phyloP scores from a whole-genome alignment of 1,284 basidiomycete species.

The Phylloporus sp. region DNA sequence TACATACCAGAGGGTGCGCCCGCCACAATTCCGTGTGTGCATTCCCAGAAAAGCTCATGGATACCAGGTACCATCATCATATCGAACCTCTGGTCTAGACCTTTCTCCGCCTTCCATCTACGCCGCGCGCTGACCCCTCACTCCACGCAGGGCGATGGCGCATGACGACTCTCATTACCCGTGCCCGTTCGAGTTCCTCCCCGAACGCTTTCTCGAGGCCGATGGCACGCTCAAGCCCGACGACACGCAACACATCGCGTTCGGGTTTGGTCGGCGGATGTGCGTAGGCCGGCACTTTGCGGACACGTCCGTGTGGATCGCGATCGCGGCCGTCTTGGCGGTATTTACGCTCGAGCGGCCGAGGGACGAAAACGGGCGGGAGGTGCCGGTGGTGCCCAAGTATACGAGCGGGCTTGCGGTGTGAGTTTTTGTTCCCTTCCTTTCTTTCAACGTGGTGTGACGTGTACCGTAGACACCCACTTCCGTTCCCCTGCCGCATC shows the following conservation, averaged over 20 bases:
- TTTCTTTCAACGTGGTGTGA: too few relatives aligned
- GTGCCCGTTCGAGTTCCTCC: slow-evolving; percentile 16
- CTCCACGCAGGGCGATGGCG: slow-evolving; percentile 23
- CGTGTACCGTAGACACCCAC: slow-evolving; percentile 12
- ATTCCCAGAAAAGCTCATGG: neutral
- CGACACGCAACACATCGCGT: slow-evolving; percentile 19
- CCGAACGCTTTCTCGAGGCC: slow-evolving; percentile 23
- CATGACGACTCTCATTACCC: slow-evolving; percentile 22
- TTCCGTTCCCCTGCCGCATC: slow-evolving; percentile 23
- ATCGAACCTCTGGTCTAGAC: slow-evolving; percentile 20
- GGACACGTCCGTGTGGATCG: slow-evolving; percentile 22
- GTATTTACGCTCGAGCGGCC: slow-evolving; percentile 16
- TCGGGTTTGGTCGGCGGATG: slow-evolving; percentile 26
- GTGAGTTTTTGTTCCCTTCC: too few relatives aligned
- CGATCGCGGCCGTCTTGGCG: slow-evolving; percentile 16
- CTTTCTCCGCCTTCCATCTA: neutral
- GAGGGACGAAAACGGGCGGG: slow-evolving; percentile 9
- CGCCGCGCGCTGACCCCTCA: neutral
- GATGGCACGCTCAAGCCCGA: slow-evolving; percentile 23
- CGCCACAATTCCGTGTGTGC: neutral
- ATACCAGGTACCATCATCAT: slow-evolving; percentile 17
- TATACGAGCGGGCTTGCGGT: slow-evolving; percentile 14
- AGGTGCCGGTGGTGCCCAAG: slow-evolving; percentile 15
- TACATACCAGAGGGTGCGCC: slow-evolving; percentile 22
- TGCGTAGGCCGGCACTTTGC: slow-evolving; percentile 25